These are phyloP conservation scores for Rhizopus sp. DNA, from an alignment of 371 early-diverging fungal species.

Conservation along the genomic window DNA sequence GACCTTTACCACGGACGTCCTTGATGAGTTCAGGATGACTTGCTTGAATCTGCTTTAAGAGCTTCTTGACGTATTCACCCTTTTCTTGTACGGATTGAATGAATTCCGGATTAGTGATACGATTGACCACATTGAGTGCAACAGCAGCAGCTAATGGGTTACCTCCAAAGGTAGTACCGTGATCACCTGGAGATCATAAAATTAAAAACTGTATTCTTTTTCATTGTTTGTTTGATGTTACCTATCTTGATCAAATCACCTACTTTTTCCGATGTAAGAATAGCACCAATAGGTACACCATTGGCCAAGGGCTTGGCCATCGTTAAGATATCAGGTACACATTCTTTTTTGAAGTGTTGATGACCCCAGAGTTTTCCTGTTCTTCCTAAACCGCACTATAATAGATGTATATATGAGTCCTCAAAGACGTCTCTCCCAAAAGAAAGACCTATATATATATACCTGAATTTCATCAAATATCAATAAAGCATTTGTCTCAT, in stretches of 20 bases:
- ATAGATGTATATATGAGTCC: background rate
- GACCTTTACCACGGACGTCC: slow-evolving; percentile 83
- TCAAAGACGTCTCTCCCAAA: background rate
- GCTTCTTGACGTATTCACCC: slow-evolving; percentile 56
- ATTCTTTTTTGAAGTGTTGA: slow-evolving; percentile 63
- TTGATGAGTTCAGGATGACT: slow-evolving; percentile 60
- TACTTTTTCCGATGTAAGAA: slow-evolving; percentile 74
- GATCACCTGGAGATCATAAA: slow-evolving; percentile 81
- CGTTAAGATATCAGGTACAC: slow-evolving; percentile 90
- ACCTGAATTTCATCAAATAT: slow-evolving; percentile 96
- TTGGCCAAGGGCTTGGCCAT: slow-evolving; percentile 96
- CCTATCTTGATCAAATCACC: slow-evolving; percentile 76
- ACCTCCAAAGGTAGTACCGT: slow-evolving; percentile 91
- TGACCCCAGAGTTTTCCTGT: slow-evolving; percentile 91
- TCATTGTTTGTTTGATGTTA: slow-evolving; percentile 13
- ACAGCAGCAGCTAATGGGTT: slow-evolving; percentile 82
- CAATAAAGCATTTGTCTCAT: slow-evolving; percentile 81
- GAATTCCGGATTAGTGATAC: slow-evolving; percentile 71
- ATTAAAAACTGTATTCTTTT: slow-evolving; percentile 45
- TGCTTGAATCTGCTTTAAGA: slow-evolving; percentile 51
- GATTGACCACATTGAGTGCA: slow-evolving; percentile 73
- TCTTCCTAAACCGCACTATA: slow-evolving; percentile 90
- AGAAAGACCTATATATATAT: background rate
- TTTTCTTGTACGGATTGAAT: slow-evolving; percentile 63
- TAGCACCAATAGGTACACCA: slow-evolving; percentile 96